These are phyloP conservation scores for Ceratobasidium sp. DNA, from an alignment of 1,284 basidiomycete species.

Conservation along the genomic window DNA sequence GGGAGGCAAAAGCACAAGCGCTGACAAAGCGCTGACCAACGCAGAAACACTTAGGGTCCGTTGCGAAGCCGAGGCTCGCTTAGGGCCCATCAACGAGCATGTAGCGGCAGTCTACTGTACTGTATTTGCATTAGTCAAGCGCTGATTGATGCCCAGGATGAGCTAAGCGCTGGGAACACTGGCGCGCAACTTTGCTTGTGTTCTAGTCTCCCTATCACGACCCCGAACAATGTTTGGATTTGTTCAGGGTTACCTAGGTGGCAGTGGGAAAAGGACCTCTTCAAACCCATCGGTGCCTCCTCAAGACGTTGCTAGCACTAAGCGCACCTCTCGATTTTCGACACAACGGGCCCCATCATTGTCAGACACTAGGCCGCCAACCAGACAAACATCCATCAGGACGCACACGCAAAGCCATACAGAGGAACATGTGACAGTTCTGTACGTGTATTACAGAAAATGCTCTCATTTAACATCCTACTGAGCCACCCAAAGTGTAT, in stretches of 20 bases:
- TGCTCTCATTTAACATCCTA: not conserved
- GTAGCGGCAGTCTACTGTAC: slow-evolving; percentile 13
- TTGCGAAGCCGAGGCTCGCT: slow-evolving; percentile 11
- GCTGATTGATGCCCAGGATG: too few species aligned
- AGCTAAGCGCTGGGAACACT: too few species aligned
- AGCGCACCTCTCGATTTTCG: not conserved
- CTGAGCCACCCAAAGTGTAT: not conserved
- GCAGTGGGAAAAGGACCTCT: not conserved
- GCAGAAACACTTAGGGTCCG: slow-evolving; percentile 10
- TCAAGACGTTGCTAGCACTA: not conserved
- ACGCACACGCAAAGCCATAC: not conserved
- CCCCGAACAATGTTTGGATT: not conserved
- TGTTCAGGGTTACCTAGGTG: not conserved
- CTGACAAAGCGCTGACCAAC: slow-evolving; percentile 19
- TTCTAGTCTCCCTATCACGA: too few species aligned
- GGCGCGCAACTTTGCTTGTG: too few species aligned
- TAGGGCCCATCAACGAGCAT: slow-evolving; percentile 20
- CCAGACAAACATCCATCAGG: not conserved
- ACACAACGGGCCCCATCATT: not conserved
- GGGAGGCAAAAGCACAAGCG: not conserved
- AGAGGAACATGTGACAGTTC: not conserved
- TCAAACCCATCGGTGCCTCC: not conserved
- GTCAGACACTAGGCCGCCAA: not conserved
- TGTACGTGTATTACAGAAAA: not conserved
- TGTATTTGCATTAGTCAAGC: too few species aligned